These are phyloP conservation scores for Physocladia obscura DNA, from an alignment of 192 early-diverging fungal genomes.

Conservation along the genomic window DNA sequence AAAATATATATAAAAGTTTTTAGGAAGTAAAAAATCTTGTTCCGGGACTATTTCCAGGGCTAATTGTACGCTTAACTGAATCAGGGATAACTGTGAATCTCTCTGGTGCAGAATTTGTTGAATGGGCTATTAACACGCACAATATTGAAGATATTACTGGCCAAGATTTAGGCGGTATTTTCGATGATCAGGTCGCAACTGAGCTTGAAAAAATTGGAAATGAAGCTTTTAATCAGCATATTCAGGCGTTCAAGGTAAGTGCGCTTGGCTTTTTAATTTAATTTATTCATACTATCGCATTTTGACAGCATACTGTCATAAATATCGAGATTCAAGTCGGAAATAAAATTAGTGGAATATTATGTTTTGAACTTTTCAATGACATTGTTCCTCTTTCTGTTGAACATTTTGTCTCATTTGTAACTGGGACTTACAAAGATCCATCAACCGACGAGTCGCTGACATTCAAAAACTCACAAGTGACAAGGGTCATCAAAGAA, in stretches of 20 bases:
- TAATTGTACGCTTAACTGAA: not conserved
- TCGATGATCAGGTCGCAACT: not conserved
- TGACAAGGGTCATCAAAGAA: slow-evolving; percentile 38
- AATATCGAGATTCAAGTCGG: slow-evolving; percentile 7
- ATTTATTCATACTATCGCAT: not conserved
- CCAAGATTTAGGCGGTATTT: slow-evolving; percentile 5
- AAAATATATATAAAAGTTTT: not conserved
- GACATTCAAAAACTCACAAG: slow-evolving; percentile 6
- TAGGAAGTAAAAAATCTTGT: slow-evolving; percentile 17
- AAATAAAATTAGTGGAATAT: not conserved
- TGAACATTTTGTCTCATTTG: slow-evolving; percentile 34
- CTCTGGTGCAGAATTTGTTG: not conserved
- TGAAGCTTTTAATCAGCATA: not conserved
- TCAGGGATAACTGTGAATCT: not conserved
- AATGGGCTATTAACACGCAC: not conserved
- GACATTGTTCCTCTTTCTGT: slow-evolving; percentile 36
- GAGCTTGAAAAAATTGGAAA: slow-evolving; percentile 3
- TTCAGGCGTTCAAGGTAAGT: not conserved
- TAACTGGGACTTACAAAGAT: slow-evolving; percentile 19
- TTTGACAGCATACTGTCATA: not conserved
- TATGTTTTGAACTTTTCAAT: slow-evolving; percentile 32
- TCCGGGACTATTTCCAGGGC: slow-evolving; percentile 8
- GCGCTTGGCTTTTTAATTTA: too few species aligned
- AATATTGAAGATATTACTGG: not conserved
- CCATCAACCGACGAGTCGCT: not conserved